These are phyloP conservation scores for Brettanomyces sp. DNA, from an alignment of 805 yeast species.

Conservation along the genomic window DNA sequence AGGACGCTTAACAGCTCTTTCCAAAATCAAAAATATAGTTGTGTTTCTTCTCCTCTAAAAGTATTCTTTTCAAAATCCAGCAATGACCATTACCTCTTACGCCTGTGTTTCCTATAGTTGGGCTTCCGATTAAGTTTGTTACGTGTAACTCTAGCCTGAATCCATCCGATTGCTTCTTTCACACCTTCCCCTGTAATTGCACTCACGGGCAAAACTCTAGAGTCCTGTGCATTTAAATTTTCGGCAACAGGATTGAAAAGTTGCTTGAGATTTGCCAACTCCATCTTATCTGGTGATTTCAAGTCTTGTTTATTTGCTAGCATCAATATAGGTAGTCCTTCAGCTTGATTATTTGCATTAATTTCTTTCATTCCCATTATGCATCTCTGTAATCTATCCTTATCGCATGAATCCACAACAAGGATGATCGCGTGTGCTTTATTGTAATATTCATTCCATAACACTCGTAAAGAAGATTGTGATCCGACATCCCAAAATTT, in stretches of 20 bases:
- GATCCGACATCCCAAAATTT: slow-evolving; percentile 98
- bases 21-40: too few relatives aligned
- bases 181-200: slow-evolving; percentile 82
- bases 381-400: slow-evolving; percentile 76
- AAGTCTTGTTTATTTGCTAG: slow-evolving; percentile 91
- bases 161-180: slow-evolving; percentile 83
- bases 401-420: slow-evolving; percentile 86
- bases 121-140: slow-evolving; percentile 59
- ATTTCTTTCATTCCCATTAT: slow-evolving; percentile 49
- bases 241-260: slow-evolving; percentile 75
- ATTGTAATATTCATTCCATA: slow-evolving; percentile 83
- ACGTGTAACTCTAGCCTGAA: slow-evolving; percentile 59
- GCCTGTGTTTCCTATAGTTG: not conserved
- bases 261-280: slow-evolving; percentile 74
- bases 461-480: slow-evolving; percentile 68
- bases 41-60: too few relatives aligned
- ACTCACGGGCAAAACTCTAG: slow-evolving; percentile 81
- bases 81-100: not conserved
- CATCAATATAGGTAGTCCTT: slow-evolving; percentile 86
- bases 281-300: slow-evolving; percentile 45
- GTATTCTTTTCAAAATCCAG: not conserved
- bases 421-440: slow-evolving; percentile 89
- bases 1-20: too few relatives aligned
- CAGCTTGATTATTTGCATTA: slow-evolving; percentile 51
- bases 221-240: slow-evolving; percentile 82